These are phyloP conservation scores for Saturnispora zaruensis DNA, from an alignment of 805 yeast genomes.

Conservation along the genomic window DNA sequence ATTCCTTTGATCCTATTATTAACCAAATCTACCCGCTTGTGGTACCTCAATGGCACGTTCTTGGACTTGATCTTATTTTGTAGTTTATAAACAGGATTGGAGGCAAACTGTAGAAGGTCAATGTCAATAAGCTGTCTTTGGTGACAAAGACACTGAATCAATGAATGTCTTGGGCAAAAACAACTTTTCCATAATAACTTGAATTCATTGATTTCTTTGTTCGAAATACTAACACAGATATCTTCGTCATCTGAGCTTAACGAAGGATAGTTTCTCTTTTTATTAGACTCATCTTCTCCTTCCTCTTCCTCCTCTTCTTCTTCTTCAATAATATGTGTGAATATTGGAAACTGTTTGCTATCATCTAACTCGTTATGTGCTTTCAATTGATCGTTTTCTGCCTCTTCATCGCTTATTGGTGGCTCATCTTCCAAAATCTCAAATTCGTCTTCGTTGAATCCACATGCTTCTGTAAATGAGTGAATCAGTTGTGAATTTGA, in stretches of 20 bases:
- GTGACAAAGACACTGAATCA: constrained; percentile 21
- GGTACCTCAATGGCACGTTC: constrained; percentile 6
- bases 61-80: constrained; percentile 2
- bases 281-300: constrained; percentile 13
- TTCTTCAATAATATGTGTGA: constrained; percentile 11
- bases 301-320: constrained; percentile 14
- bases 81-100: constrained; percentile 14
- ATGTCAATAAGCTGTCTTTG: constrained; percentile 12
- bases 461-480: background rate
- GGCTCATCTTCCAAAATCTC: background rate
- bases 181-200: constrained; percentile 12
- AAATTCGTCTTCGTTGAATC: background rate
- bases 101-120: constrained; percentile 11
- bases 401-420: constrained; percentile 7
- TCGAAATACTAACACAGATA: constrained; percentile 6
- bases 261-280: constrained; percentile 3
- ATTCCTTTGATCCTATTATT: background rate
- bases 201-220: constrained; percentile 7
- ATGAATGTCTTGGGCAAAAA: constrained; percentile 23
- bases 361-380: constrained; percentile 6
- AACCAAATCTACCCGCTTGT: background rate
- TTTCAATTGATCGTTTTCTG: constrained; percentile 3
- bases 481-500: constrained; percentile 19
- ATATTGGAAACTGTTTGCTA: background rate
- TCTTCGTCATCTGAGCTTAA: constrained; percentile 13